phyloP scores from a whole-genome alignment of 805 yeast genomes.

The Candida ulmi region DNA sequence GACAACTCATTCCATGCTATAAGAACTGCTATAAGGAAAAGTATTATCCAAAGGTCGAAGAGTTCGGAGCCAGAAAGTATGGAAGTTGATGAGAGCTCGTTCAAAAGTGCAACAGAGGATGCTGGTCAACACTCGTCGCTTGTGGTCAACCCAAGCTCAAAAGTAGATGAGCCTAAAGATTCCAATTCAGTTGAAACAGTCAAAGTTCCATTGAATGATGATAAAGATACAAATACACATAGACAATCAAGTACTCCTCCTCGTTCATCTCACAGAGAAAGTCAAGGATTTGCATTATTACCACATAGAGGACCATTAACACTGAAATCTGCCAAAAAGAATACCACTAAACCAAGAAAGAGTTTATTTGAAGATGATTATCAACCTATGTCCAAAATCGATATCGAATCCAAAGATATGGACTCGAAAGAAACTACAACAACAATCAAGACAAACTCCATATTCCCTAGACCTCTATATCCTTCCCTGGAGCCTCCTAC shows the following conservation, averaged over 20 bases:
- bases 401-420: too few species aligned
- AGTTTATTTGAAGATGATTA: constrained; percentile 13
- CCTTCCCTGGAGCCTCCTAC: constrained; percentile 13
- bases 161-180: constrained; percentile 5
- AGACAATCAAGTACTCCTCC: constrained; percentile 11
- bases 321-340: constrained; percentile 22
- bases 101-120: constrained; percentile 18
- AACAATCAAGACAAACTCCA: constrained; percentile 2
- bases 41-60: constrained; percentile 31
- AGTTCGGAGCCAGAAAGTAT: constrained; percentile 6
- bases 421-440: constrained; percentile 5
- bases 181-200: constrained; percentile 12
- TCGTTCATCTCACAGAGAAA: constrained; percentile 18
- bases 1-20: constrained; percentile 41
- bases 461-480: constrained; percentile 10
- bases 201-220: constrained; percentile 17
- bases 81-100: constrained; percentile 11
- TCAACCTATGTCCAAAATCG: constrained; percentile 1
- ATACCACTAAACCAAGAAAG: constrained; percentile 6
- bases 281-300: constrained; percentile 25
- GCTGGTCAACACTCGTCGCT: constrained; percentile 10
- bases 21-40: constrained; percentile 40
- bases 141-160: constrained; percentile 11
- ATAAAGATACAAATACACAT: constrained; percentile 2
- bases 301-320: constrained; percentile 26